Conservation (phyloP, 75 land plant species). For the Pinus albicaulis region DNA sequence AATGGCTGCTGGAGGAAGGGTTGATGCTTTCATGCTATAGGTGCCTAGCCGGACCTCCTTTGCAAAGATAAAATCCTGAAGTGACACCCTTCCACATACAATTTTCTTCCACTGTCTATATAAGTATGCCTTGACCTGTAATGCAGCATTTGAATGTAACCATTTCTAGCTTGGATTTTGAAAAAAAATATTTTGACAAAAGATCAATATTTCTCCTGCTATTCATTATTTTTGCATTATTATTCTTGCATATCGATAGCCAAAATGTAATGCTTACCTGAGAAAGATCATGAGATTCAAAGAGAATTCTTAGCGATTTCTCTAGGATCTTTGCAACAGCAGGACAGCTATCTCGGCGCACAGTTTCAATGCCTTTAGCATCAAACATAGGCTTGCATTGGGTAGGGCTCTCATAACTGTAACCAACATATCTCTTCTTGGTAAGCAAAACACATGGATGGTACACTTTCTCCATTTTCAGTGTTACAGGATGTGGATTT, state of each 20-base stretch:
- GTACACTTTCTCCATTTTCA: conserved; percentile 97
- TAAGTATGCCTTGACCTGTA: conserved; percentile 78
- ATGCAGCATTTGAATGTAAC: background rate
- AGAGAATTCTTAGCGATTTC: conserved; percentile 65
- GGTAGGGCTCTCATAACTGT: conserved; percentile 80
- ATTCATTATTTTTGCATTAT: background rate
- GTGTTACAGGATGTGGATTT: conserved; percentile 88
- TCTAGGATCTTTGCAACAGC: conserved; percentile 93
- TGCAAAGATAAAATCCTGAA: conserved; percentile 91
- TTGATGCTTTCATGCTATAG: conserved; percentile 63
- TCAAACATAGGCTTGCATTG: conserved; percentile 79
- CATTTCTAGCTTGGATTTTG: background rate
- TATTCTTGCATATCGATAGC: background rate
- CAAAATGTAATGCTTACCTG: conserved; percentile 36
- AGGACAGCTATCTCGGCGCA: conserved; percentile 88
- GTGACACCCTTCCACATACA: conserved; percentile 69
- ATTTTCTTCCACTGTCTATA: conserved; percentile 90
- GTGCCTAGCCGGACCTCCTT: conserved; percentile 97
- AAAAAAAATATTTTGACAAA: background rate
- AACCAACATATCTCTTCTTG: conserved; percentile 97
- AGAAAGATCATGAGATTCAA: conserved; percentile 71
- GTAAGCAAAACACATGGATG: conserved; percentile 90
- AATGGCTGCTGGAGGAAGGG: conserved; percentile 93
- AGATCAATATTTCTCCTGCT: background rate
- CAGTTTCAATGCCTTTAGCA: conserved; percentile 99